phyloP scores from a whole-genome alignment of 1,139 yeast genomes.

The Groenewaldozyma sp. region DNA sequence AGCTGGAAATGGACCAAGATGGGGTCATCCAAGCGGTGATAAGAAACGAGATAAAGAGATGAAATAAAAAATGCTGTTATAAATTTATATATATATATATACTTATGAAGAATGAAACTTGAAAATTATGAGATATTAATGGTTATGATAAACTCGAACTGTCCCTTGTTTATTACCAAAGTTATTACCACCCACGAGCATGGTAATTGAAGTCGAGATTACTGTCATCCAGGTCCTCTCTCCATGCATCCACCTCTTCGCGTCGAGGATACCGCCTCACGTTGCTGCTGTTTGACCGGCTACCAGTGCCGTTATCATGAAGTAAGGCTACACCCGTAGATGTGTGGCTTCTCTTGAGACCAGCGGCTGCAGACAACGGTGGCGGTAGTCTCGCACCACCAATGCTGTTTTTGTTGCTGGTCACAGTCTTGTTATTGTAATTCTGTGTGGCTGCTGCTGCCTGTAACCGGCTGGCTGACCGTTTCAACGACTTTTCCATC shows the following conservation, averaged over 20 bases:
- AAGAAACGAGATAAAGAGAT: neutral
- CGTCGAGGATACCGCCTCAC: slow-evolving; percentile 2
- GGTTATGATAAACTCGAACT: too few relatives aligned
- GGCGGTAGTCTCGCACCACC: neutral
- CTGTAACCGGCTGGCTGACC: too few relatives aligned
- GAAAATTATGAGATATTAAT: too few relatives aligned
- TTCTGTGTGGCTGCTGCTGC: neutral
- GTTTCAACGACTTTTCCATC: neutral
- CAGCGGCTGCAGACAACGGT: neutral
- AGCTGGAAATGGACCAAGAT: neutral
- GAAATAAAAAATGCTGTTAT: neutral
- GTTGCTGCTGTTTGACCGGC: neutral
- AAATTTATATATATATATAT: too few relatives aligned
- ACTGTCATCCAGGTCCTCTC: slow-evolving; percentile 26
- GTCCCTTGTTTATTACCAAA: too few relatives aligned
- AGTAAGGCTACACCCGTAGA: slow-evolving; percentile 20
- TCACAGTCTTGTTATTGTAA: too few relatives aligned
- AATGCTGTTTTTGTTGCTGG: too few relatives aligned
- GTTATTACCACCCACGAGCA: slow-evolving; percentile 31
- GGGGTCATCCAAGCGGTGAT: neutral
- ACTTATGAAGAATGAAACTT: too few relatives aligned
- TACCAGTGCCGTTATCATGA: slow-evolving; percentile 3
- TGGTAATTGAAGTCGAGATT: slow-evolving; percentile 31
- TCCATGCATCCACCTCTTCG: slow-evolving; percentile 19
- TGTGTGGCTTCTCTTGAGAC: slow-evolving; percentile 19